phyloP scores from a whole-genome alignment of 2,329 filamentous ascomycete species.

The Xylariaceae sp. region DNA sequence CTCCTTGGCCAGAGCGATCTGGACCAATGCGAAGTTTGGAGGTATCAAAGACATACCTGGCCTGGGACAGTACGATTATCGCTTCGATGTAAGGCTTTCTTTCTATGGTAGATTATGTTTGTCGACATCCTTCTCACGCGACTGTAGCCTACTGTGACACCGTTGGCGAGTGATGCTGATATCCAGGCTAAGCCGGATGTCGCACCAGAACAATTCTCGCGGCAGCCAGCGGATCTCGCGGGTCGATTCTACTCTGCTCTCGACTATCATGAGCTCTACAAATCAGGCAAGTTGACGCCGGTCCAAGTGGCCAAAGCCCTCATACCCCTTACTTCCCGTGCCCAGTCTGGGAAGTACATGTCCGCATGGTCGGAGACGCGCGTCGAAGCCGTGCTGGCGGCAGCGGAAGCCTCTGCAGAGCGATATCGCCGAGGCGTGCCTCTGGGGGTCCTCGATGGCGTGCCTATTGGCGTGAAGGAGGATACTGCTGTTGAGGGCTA shows the following conservation, averaged over 20 bases:
- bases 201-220: slow-evolving; percentile 36
- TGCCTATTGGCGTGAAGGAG: slow-evolving; percentile 80
- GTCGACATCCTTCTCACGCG: too few relatives aligned
- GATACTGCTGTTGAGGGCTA: slow-evolving; percentile 70
- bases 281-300: slow-evolving; percentile 64
- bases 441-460: slow-evolving; percentile 68
- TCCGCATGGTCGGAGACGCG: slow-evolving; percentile 68
- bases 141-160: slow-evolving; percentile 53
- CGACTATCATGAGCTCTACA: slow-evolving; percentile 75
- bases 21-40: slow-evolving; percentile 60
- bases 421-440: slow-evolving; percentile 63
- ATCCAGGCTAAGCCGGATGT: slow-evolving; percentile 34
- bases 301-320: slow-evolving; percentile 65
- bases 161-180: slow-evolving; percentile 35
- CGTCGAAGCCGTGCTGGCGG: slow-evolving; percentile 55
- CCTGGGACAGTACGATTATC: slow-evolving; percentile 40
- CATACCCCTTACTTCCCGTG: slow-evolving; percentile 63
- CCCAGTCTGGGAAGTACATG: slow-evolving; percentile 55
- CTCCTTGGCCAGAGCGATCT: slow-evolving; percentile 60
- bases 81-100: slow-evolving; percentile 45
- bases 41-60: slow-evolving; percentile 41
- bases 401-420: slow-evolving; percentile 67
- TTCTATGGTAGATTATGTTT: too few relatives aligned
- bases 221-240: slow-evolving; percentile 35
- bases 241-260: slow-evolving; percentile 62